phyloP scores from a whole-genome alignment of 2,329 filamentous ascomycete genomes.

The Corynespora cassiicola region DNA sequence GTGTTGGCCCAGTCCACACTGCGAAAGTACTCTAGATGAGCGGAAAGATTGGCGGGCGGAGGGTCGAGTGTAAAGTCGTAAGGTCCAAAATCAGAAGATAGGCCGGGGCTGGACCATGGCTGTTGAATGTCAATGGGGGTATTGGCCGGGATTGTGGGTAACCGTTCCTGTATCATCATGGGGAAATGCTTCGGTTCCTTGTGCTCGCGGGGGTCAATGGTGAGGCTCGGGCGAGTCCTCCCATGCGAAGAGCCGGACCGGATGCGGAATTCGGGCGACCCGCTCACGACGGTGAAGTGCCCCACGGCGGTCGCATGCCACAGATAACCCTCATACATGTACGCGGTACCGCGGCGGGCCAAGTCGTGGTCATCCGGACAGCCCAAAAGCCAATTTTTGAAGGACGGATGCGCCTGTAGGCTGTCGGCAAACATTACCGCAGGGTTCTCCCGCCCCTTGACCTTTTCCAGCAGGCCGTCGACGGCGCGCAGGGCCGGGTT shows the following conservation, averaged over 20 bases:
- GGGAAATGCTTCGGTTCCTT: conserved; percentile 52
- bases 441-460: conserved; percentile 22
- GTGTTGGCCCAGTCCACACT: conserved; percentile 75
- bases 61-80: conserved; percentile 21
- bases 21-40: conserved; percentile 74
- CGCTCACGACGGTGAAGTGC: conserved; percentile 37
- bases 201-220: conserved; percentile 16
- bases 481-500: conserved; percentile 27
- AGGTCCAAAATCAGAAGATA: conserved; percentile 8
- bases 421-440: conserved; percentile 20
- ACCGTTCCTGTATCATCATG: conserved; percentile 48
- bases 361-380: conserved; percentile 14
- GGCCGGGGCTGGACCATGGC: background rate
- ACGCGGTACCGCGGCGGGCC: conserved; percentile 17
- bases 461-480: conserved; percentile 20
- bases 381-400: conserved; percentile 33
- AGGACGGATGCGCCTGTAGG: conserved; percentile 24
- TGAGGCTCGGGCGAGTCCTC: conserved; percentile 1
- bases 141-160: conserved; percentile 21
- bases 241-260: conserved; percentile 1
- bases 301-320: conserved; percentile 33
- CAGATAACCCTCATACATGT: conserved; percentile 30
- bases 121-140: background rate
- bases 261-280: no score
- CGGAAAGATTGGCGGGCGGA: conserved; percentile 54